These are phyloP conservation scores for Pestalotiopsis sp. DNA, from an alignment of 2,329 filamentous ascomycete genomes.

Conservation along the genomic window DNA sequence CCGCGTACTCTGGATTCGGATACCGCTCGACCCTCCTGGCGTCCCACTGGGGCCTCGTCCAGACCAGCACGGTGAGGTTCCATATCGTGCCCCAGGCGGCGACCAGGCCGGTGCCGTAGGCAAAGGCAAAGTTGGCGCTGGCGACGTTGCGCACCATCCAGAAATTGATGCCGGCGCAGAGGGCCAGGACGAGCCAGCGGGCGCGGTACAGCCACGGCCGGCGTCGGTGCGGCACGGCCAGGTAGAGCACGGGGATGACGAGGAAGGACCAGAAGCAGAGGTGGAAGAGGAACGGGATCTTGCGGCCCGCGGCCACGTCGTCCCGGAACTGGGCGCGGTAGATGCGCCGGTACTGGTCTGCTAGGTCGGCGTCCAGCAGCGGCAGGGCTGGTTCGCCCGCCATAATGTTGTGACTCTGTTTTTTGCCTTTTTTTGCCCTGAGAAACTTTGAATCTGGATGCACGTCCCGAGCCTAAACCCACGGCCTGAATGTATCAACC, in stretches of 20 bases:
- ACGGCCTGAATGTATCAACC: not conserved
- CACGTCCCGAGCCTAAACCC: not conserved
- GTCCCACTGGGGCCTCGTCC: slow-evolving; percentile 58
- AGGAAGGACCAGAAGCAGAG: slow-evolving; percentile 49
- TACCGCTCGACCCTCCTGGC: slow-evolving; percentile 50
- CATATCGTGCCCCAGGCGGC: slow-evolving; percentile 53
- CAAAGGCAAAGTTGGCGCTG: slow-evolving; percentile 52
- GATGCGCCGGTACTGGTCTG: slow-evolving; percentile 26
- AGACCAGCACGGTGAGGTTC: slow-evolving; percentile 51
- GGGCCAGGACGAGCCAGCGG: slow-evolving; percentile 50
- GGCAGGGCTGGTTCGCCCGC: not conserved
- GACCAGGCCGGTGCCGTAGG: slow-evolving; percentile 53
- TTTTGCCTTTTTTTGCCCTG: not conserved
- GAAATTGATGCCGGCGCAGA: slow-evolving; percentile 44
- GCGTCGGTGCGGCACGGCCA: slow-evolving; percentile 55
- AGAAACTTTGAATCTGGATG: not conserved
- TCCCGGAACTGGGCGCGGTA: slow-evolving; percentile 28
- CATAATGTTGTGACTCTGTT: not conserved
- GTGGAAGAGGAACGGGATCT: slow-evolving; percentile 54
- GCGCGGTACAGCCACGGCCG: slow-evolving; percentile 52
- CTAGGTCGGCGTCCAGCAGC: slow-evolving; percentile 20
- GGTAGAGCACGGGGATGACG: slow-evolving; percentile 54
- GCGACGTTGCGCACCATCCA: slow-evolving; percentile 42
- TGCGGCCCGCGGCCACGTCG: slow-evolving; percentile 37
- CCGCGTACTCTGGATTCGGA: not conserved